Evolutionary conservation across 345 rosid species (phyloP), one percentile per base, ranked within the genome.

Genomic region (Passiflora organensis): DNA sequence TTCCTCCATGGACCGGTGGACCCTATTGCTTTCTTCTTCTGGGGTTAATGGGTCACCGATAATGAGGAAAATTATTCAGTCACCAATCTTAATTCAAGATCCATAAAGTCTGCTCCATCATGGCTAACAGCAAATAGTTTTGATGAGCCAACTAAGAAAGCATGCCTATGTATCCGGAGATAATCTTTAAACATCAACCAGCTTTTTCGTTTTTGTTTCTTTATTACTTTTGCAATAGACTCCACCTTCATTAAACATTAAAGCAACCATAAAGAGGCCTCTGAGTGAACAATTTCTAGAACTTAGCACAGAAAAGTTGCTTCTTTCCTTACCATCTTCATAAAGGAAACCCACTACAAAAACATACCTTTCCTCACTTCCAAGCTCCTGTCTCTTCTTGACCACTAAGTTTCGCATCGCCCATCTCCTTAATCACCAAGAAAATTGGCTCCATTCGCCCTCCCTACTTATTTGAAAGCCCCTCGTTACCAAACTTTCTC

Each of bases 401-500:
- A 43, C 4, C 70, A 46, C 51, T 43, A 82, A 82, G 86, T 78
- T 80, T 68, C 43, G 82, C 74, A 81, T 79, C 62, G 53, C 34
- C 62, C 34, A 2, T 52, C 80, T 71, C 74, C 87, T 80, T 82
- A 56, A 36, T 45, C 62, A 63, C 71, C 75, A 82, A 82, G 87
- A 60, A 80, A 79, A 61, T 64, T 1, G 53, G 17, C 46, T 48
- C 52, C 42, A 38, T 72, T 48, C 32, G 41, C 41, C 55, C 63
- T 41, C 43, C 43, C 62, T 53, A 65, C 75, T 53, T 63, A 68
- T 65, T 56, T 65, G 5, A 17, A 20, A 63, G 47, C 6, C 5
- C 51, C 17, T 18, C 52, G 13, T 32, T 46, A 15, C 55, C 56
- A n/a, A n/a, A n/a, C 42, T 48, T 25, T 36, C 25, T 55, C 18